Evolutionary conservation across 2,329 filamentous ascomycete species (phyloP).

Genomic region (Sarocladium strictum): DNA sequence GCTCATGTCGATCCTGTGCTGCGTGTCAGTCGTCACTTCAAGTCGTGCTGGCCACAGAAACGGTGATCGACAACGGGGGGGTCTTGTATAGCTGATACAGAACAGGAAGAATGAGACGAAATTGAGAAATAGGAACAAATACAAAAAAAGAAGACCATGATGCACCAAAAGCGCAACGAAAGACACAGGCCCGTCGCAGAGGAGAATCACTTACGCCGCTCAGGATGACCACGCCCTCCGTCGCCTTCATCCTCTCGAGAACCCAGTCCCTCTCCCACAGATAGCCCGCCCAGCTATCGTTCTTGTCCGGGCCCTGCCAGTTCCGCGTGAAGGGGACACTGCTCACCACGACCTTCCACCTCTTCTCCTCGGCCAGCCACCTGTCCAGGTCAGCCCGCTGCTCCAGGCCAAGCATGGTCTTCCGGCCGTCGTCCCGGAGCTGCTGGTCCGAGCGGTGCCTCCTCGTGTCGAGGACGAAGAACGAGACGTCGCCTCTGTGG

Average conservation of each 20-base stretch:
- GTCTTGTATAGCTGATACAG: too few species aligned
- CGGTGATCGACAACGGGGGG: too few species aligned
- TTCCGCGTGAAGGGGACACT: slow-evolving; percentile 67
- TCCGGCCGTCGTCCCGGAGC: slow-evolving; percentile 29
- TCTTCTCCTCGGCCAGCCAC: slow-evolving; percentile 37
- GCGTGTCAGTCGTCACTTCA: too few species aligned
- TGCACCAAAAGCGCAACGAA: too few species aligned
- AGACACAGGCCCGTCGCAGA: too few species aligned
- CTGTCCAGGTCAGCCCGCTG: slow-evolving; percentile 54
- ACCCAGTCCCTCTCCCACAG: slow-evolving; percentile 54
- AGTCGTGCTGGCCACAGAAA: too few species aligned
- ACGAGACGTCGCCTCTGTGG: slow-evolving; percentile 54
- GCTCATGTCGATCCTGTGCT: slow-evolving; percentile 52
- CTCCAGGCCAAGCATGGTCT: slow-evolving; percentile 54
- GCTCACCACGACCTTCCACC: slow-evolving; percentile 61
- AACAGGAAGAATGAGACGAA: too few species aligned
- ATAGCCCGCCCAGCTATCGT: slow-evolving; percentile 65
- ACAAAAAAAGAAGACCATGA: background rate
- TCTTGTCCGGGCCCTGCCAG: slow-evolving; percentile 49
- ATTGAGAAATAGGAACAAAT: background rate
- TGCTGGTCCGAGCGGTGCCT: slow-evolving; percentile 42
- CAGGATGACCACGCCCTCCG: slow-evolving; percentile 58
- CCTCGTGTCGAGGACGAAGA: slow-evolving; percentile 65
- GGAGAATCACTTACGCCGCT: slow-evolving; percentile 41
- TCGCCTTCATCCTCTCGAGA: slow-evolving; percentile 59